A percentile compares a stretch with the other conserved stretches of the same genome.
Evolutionary conservation across 2,329 filamentous ascomycete species (phyloP).

Genomic region (Beauveria scarabaeidicola): DNA sequence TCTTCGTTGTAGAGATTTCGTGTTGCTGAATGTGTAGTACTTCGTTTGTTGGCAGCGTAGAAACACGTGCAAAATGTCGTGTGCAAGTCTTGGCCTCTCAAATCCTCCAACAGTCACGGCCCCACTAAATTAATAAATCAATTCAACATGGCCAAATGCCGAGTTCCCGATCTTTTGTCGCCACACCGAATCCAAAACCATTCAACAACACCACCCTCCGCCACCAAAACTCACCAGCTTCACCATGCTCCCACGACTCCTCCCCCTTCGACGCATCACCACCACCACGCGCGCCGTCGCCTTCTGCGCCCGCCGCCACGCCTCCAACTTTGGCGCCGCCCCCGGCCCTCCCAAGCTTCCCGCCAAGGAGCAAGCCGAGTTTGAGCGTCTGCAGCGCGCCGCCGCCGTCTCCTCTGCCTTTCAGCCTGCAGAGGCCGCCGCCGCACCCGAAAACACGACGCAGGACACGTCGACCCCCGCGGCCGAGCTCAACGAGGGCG

Average conservation of each 20-base stretch:
- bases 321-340: conserved; percentile 36
- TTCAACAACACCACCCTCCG: neutral
- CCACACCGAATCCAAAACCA: neutral
- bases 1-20: neutral
- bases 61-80: neutral
- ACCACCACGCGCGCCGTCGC: neutral
- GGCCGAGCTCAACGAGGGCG: conserved; percentile 44
- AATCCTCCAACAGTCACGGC: neutral
- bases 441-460: conserved; percentile 19
- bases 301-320: conserved; percentile 20
- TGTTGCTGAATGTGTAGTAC: neutral
- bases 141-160: neutral
- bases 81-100: neutral
- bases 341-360: conserved; percentile 79
- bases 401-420: conserved; percentile 39
- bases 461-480: conserved; percentile 22
- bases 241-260: conserved; percentile 6
- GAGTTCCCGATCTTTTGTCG: neutral
- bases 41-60: neutral
- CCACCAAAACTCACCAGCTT: neutral
- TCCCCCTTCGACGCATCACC: conserved; percentile 15
- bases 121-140: conserved; percentile 1
- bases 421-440: conserved; percentile 21
- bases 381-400: conserved; percentile 71
- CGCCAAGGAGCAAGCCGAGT: conserved; percentile 80